These are phyloP conservation scores for Sordariomycetes sp. DNA, from an alignment of 2,329 filamentous ascomycete genomes.

Conservation along the genomic window DNA sequence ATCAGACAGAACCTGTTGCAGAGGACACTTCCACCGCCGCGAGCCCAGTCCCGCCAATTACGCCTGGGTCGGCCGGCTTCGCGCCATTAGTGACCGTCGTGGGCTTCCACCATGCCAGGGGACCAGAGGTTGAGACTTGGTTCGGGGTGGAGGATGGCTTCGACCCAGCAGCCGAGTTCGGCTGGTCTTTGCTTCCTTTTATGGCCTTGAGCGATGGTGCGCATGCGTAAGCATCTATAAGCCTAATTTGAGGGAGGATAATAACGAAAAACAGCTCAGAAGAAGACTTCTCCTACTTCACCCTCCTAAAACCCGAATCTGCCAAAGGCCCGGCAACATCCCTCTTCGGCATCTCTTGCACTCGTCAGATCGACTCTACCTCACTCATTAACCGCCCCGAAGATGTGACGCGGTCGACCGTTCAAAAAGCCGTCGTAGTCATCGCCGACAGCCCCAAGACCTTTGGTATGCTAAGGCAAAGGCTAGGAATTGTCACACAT, in stretches of 20 bases:
- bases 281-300: conserved; percentile 99
- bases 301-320: conserved; percentile 59
- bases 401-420: conserved; percentile 93
- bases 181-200: conserved; percentile 88
- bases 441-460: conserved; percentile 84
- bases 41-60: conserved; percentile 14
- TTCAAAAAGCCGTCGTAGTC: conserved; percentile 96
- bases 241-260: not conserved
- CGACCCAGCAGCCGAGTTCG: conserved; percentile 75
- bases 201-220: conserved; percentile 96
- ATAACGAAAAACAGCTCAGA: conserved; percentile 49
- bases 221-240: conserved; percentile 58
- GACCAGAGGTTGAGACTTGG: conserved; percentile 91
- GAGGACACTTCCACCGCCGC: conserved; percentile 9
- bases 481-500: conserved; percentile 80
- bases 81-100: conserved; percentile 69
- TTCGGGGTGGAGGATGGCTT: conserved; percentile 65
- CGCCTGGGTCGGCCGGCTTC: conserved; percentile 31
- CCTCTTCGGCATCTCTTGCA: conserved; percentile 93
- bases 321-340: conserved; percentile 56
- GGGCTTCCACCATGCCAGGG: conserved; percentile 76
- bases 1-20: conserved; percentile 6
- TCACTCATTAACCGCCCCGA: conserved; percentile 68
- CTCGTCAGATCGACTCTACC: conserved; percentile 77
- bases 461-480: conserved; percentile 85